Evolutionary conservation across 495 filamentous ascomycete species (phyloP).

Genomic region (Physcia stellaris): DNA sequence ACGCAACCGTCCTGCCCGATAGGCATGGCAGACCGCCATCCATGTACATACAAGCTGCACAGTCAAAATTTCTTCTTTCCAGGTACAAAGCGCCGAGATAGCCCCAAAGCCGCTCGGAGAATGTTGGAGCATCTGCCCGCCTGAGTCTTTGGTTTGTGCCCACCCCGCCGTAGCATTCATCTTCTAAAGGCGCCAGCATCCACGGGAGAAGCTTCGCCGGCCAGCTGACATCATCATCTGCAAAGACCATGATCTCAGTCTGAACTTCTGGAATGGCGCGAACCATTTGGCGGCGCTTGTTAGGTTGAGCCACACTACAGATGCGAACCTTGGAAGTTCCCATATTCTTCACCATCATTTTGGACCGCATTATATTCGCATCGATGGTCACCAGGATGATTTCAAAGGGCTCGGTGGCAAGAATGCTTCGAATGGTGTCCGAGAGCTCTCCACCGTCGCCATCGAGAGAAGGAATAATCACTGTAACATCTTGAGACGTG

Average conservation of each 20-base stretch:
- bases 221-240: slow-evolving; percentile 83
- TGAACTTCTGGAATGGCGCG: slow-evolving; percentile 62
- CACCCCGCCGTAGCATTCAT: slow-evolving; percentile 61
- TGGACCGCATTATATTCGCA: slow-evolving; percentile 40
- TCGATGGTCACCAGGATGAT: slow-evolving; percentile 53
- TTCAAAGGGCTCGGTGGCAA: slow-evolving; percentile 40
- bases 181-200: slow-evolving; percentile 76
- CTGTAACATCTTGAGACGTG: slow-evolving; percentile 56
- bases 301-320: slow-evolving; percentile 45
- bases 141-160: slow-evolving; percentile 72
- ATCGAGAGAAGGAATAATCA: slow-evolving; percentile 59
- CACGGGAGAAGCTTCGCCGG: slow-evolving; percentile 61
- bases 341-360: slow-evolving; percentile 38
- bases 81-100: slow-evolving; percentile 75
- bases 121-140: slow-evolving; percentile 41
- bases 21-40: slow-evolving; percentile 81
- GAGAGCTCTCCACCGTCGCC: slow-evolving; percentile 44
- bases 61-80: slow-evolving; percentile 77
- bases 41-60: slow-evolving; percentile 70
- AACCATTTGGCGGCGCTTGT: slow-evolving; percentile 77
- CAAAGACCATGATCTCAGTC: slow-evolving; percentile 65
- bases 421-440: slow-evolving; percentile 46
- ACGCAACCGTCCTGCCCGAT: slow-evolving; percentile 75
- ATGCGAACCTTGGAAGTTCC: slow-evolving; percentile 38
- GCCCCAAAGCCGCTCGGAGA: slow-evolving; percentile 49